Conservation (phyloP, 805 yeast species). For the Zygosaccharomyces bisporus region DNA sequence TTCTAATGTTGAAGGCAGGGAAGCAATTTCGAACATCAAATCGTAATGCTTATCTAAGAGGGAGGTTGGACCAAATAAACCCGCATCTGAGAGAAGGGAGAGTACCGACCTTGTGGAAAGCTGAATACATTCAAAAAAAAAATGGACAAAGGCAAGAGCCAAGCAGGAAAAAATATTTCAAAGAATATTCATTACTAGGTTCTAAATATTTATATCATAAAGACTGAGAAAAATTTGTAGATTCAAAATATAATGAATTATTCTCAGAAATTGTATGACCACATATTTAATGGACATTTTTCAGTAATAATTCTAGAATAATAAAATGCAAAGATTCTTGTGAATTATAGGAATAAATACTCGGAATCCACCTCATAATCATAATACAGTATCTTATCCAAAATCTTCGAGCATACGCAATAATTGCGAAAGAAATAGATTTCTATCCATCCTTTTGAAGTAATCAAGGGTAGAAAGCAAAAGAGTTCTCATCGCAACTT, state of each 20-base stretch:
- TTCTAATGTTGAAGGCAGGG: conserved; percentile 1
- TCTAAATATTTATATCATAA: too few species aligned
- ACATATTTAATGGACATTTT: too few species aligned
- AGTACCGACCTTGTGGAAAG: background rate
- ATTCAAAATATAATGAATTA: too few species aligned
- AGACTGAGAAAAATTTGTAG: too few species aligned
- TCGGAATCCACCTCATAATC: too few species aligned
- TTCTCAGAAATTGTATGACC: too few species aligned
- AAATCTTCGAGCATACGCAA: background rate
- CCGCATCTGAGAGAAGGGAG: background rate
- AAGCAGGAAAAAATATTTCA: too few species aligned
- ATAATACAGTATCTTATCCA: too few species aligned
- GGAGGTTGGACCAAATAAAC: background rate
- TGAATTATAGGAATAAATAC: background rate
- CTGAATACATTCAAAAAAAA: background rate
- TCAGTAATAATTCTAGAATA: too few species aligned
- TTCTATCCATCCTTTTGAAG: background rate
- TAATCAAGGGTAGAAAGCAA: background rate
- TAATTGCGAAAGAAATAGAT: background rate
- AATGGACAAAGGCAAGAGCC: background rate
- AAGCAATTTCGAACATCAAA: background rate
- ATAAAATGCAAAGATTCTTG: background rate
- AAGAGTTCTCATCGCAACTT: background rate
- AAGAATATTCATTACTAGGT: too few species aligned
- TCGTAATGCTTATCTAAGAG: background rate